Conservation (phyloP, 1,284 basidiomycete species). For the Leucoagaricus sp. region DNA sequence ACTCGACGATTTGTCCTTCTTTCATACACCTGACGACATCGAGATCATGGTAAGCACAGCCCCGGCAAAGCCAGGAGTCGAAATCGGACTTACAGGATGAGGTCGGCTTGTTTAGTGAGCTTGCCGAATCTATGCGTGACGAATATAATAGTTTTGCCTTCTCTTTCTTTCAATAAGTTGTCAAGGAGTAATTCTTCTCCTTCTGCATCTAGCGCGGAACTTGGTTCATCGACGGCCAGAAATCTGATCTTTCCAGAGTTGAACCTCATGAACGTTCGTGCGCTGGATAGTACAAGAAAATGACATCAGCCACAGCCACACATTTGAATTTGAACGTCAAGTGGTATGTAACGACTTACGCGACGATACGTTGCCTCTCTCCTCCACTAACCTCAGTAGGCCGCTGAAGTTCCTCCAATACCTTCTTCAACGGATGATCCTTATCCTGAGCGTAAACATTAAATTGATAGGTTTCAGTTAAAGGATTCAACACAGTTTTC, state of each 20-base stretch:
- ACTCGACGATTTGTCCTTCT: constrained; percentile 53
- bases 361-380: constrained; percentile 46
- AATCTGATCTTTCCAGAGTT: constrained; percentile 44
- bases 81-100: constrained; percentile 59
- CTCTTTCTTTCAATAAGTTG: constrained; percentile 46
- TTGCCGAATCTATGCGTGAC: constrained; percentile 72
- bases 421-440: constrained; percentile 33
- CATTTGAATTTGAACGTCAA: too few species aligned
- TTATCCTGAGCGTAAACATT: constrained; percentile 31
- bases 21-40: constrained; percentile 53
- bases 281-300: constrained; percentile 44
- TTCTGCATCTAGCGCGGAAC: constrained; percentile 53
- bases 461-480: constrained; percentile 23
- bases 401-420: constrained; percentile 35
- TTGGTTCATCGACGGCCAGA: constrained; percentile 54
- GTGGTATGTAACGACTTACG: constrained; percentile 35
- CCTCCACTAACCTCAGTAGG: constrained; percentile 38
- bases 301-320: too few species aligned
- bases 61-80: not conserved
- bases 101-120: constrained; percentile 61
- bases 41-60: not conserved
- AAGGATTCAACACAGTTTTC: constrained; percentile 36
- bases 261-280: constrained; percentile 48
- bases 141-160: constrained; percentile 67
- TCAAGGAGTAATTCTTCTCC: constrained; percentile 53